A percentile compares a stretch with the other conserved stretches of the same genome.
These are phyloP conservation scores for Trametes cingulata DNA, from an alignment of 768 basidiomycete genomes.

Conservation along the genomic window DNA sequence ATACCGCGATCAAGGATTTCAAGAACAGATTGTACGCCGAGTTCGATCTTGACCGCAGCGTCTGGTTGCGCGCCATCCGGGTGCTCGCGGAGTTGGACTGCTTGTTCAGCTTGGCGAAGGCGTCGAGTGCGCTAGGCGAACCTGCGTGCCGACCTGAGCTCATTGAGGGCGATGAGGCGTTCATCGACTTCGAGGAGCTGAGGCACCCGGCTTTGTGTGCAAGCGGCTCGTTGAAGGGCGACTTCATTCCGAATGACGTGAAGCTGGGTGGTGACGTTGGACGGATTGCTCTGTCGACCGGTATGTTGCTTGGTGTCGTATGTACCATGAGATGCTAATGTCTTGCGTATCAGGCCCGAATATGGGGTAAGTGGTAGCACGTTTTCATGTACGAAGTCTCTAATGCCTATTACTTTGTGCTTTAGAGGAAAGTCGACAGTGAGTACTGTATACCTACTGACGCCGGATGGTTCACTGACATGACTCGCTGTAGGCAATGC, in stretches of 20 bases:
- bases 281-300: slow-evolving; percentile 84
- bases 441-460: slow-evolving; percentile 14
- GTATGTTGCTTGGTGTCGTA: slow-evolving; percentile 33
- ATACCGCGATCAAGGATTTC: slow-evolving; percentile 78
- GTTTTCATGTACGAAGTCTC: slow-evolving; percentile 7
- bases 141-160: slow-evolving; percentile 92
- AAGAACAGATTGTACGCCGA: slow-evolving; percentile 75
- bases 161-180: slow-evolving; percentile 75
- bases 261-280: slow-evolving; percentile 76
- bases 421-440: slow-evolving; percentile 77
- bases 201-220: slow-evolving; percentile 86
- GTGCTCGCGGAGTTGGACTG: slow-evolving; percentile 97
- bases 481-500: slow-evolving; percentile 58
- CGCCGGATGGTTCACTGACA: slow-evolving; percentile 1
- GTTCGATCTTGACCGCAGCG: slow-evolving; percentile 76
- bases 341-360: slow-evolving; percentile 61
- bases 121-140: slow-evolving; percentile 87
- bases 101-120: slow-evolving; percentile 86
- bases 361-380: slow-evolving; percentile 68
- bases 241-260: slow-evolving; percentile 94
- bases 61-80: slow-evolving; percentile 83
- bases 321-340: neutral
- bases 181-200: slow-evolving; percentile 85
- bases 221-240: slow-evolving; percentile 53
- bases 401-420: neutral